Evolutionary conservation across 2,329 filamentous ascomycete genomes (phyloP), one percentile per base, ranked within the genome.

Genomic region (Aspergillus amoenus): DNA sequence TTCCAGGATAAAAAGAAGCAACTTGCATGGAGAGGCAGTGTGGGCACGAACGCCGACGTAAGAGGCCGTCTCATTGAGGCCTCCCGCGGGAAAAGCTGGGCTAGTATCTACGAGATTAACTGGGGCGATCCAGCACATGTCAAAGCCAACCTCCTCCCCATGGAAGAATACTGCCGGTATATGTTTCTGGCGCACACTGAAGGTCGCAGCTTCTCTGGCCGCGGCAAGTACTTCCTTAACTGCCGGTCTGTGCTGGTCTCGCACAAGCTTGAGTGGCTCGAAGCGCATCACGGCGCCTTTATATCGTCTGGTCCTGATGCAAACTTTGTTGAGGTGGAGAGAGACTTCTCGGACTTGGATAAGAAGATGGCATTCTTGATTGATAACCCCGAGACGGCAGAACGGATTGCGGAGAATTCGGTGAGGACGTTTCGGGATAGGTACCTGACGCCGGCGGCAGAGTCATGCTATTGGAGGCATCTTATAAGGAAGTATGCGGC

Each of bases 261-360:
- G 17, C 81, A 83, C 56, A 68, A 74, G 15, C 72, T 82, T 21
- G 68, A 74, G 45, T 84, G 79, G 76, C 70, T 76, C 8, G 78
- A 82, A 58, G 78, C 78, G 44, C 78, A 82, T 55, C 76, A 81
- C 45, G 76, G 75, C 0, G 75, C 81, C 0, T 65, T 83, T 34
- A 63, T 76, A 7, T 64, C 75, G 1, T 70, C 72, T 1, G 81
- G 81, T 0, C 74, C 78, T 1, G 72, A 79, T 3, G 78, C 80
- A 27, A 83, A 83, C 57, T 81, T 76, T 42, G 73, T 83, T 13
- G 70, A 79, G 56, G 79, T 83, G 1, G 68, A 77, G 21, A 66
- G 73, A 5, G 78, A 83, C 64, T 89, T 85, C 68, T 82, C 81
- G 40, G 84, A 88, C 61, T 74, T 86, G 56, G 70, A 74, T 12